phyloP scores from a whole-genome alignment of 176 grass and related monocot genomes.

The Oryza punctata region DNA sequence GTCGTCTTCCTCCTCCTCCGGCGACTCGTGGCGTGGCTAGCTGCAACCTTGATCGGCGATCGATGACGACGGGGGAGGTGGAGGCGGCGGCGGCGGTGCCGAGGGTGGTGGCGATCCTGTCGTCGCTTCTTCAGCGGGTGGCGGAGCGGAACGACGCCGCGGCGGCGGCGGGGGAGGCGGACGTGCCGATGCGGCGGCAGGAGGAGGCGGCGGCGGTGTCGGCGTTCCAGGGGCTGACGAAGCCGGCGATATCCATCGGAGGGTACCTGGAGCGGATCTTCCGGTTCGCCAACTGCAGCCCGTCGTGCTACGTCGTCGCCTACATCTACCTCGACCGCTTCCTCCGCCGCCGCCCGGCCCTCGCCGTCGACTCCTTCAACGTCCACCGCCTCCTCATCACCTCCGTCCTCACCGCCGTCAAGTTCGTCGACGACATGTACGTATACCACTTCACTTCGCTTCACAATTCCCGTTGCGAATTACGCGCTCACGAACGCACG shows the following conservation, averaged over 20 bases:
- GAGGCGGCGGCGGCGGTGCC: constrained; percentile 50
- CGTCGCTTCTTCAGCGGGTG: constrained; percentile 72
- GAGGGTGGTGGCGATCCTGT: constrained; percentile 77
- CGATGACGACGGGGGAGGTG: constrained; percentile 40
- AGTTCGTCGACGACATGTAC: constrained; percentile 99
- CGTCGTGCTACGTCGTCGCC: constrained; percentile 89
- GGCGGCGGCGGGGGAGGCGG: neutral
- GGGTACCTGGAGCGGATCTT: constrained; percentile 98
- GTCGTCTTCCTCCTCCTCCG: neutral
- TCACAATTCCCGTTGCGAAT: neutral
- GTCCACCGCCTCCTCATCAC: constrained; percentile 98
- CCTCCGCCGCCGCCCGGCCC: constrained; percentile 59
- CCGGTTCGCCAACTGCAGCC: constrained; percentile 85
- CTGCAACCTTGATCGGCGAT: neutral
- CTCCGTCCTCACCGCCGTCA: constrained; percentile 90
- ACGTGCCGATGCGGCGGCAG: neutral
- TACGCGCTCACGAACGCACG: neutral
- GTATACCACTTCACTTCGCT: neutral
- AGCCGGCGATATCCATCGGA: constrained; percentile 82
- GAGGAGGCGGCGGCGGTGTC: constrained; percentile 17
- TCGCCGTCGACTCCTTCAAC: constrained; percentile 93
- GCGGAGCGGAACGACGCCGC: constrained; percentile 66
- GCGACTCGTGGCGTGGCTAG: neutral
- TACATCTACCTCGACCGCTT: constrained; percentile 99
- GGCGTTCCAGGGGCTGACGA: constrained; percentile 84